Base-by-base conservation (phyloP, 768 basidiomycete genomes). In the Hericium alpestre region DNA sequence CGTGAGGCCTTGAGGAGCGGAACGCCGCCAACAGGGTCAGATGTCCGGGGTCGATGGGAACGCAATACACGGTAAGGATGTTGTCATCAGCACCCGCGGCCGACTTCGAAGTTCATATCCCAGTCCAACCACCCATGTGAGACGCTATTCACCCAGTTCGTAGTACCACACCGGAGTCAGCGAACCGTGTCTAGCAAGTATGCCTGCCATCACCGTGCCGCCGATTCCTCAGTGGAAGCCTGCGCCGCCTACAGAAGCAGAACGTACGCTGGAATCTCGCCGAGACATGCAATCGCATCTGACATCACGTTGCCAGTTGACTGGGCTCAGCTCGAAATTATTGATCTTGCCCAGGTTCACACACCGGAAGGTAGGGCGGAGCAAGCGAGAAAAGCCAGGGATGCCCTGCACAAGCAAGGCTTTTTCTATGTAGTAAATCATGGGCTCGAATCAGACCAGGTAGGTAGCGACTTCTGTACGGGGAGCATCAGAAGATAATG, bases 371-470 rank as follows among this genome's bases (percentile, higher is more conserved):
- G 66, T 4, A 64, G 66, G 1, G 65, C 58, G 4, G 65, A 57
- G 22, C 64, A 70, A 10, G 67, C 63, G 2, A 49, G 53, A 1
- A 56, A 66, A 48, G 65, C 65, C 13, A 65, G 65, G 18, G 65
- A 68, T 51, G 70, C 69, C 5, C 63, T 72, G 63, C 59, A 60
- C 38, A 65, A 63, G 1, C 61, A 63, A n/a, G 69, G 70, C 2
- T 79, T 79, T 65, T 73, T 78, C 62, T 78, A 76, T 57, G 72
- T 74, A 23, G 65, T 77, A n/a, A 53, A 51, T 41, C 37, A 39
- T 22, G 46, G 54, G 3, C 27, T 54, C 13, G 54, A 54, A 10
- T 9, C 46, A 47, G 8, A 2, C 12, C 54, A 54, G 54, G 54
- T 54, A 15, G 12, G 62, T 39, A 54, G 16, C 12, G 6, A 11